Conservation (phyloP, 805 yeast species). For the Nematodospora valgi region DNA sequence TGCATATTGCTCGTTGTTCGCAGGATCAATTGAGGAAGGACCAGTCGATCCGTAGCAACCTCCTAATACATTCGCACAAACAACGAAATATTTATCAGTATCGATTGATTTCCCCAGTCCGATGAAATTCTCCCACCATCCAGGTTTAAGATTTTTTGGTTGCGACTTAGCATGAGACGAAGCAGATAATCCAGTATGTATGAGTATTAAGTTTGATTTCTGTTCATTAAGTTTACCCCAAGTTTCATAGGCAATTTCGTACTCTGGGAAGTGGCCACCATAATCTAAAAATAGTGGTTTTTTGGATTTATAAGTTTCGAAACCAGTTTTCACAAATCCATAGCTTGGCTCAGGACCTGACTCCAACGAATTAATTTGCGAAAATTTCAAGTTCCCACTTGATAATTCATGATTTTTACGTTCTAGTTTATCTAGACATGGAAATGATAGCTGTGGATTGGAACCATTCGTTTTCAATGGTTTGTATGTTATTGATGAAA, state of each 20-base stretch:
- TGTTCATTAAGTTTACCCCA: conserved; percentile 76
- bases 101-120: conserved; percentile 82
- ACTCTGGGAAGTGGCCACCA: conserved; percentile 74
- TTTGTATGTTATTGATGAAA: background rate
- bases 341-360: conserved; percentile 87
- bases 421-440: conserved; percentile 80
- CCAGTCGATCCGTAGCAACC: conserved; percentile 97
- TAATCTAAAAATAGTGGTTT: conserved; percentile 71
- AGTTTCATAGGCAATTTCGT: conserved; percentile 84
- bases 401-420: conserved; percentile 37
- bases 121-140: conserved; percentile 96
- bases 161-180: conserved; percentile 92
- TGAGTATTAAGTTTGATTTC: conserved; percentile 67
- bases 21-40: conserved; percentile 77
- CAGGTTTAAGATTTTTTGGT: conserved; percentile 60
- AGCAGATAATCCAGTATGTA: conserved; percentile 91
- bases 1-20: conserved; percentile 64
- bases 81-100: conserved; percentile 74
- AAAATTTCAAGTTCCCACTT: conserved; percentile 15
- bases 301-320: conserved; percentile 49
- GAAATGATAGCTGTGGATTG: conserved; percentile 71
- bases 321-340: conserved; percentile 65
- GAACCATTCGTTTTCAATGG: conserved; percentile 23
- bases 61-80: conserved; percentile 89
- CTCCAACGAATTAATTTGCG: conserved; percentile 38